phyloP scores from a whole-genome alignment of 2,329 filamentous ascomycete genomes.

The Endoconidiophora polonica region DNA sequence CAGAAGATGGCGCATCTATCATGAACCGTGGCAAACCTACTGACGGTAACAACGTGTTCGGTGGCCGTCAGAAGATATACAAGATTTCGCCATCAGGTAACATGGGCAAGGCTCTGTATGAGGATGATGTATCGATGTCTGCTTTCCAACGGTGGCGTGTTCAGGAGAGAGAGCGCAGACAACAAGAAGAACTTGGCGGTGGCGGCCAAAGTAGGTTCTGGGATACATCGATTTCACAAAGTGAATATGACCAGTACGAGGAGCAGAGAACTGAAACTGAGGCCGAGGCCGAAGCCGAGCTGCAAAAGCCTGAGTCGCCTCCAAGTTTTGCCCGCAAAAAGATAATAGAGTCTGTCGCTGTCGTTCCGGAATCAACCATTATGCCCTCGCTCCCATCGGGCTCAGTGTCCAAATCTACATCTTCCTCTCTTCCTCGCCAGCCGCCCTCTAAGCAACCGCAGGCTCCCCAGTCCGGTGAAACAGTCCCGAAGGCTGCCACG shows the following conservation, averaged over 20 bases:
- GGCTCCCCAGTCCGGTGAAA: background rate
- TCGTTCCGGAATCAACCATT: conserved; percentile 25
- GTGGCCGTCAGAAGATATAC: conserved; percentile 89
- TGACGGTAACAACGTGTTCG: conserved; percentile 87
- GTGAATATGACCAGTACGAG: background rate
- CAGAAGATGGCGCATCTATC: conserved; percentile 67
- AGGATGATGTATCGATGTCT: conserved; percentile 67
- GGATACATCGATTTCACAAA: background rate
- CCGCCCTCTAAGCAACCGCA: background rate
- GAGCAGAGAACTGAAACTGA: too few relatives aligned
- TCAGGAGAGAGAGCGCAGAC: conserved; percentile 37
- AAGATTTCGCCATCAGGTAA: conserved; percentile 47
- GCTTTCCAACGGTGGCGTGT: conserved; percentile 64
- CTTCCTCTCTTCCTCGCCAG: background rate
- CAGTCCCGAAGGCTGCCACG: background rate
- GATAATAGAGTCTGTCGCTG: background rate
- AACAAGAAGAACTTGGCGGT: background rate
- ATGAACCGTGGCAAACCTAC: conserved; percentile 69
- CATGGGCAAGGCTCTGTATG: conserved; percentile 59
- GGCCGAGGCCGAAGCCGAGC: background rate
- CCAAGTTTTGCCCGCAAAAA: conserved; percentile 5
- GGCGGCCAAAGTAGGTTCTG: background rate
- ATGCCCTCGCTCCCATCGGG: conserved; percentile 5
- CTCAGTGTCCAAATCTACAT: background rate
- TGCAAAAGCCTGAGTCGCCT: background rate